phyloP scores from a whole-genome alignment of 1,284 basidiomycete genomes.

The Peniophora sp. region DNA sequence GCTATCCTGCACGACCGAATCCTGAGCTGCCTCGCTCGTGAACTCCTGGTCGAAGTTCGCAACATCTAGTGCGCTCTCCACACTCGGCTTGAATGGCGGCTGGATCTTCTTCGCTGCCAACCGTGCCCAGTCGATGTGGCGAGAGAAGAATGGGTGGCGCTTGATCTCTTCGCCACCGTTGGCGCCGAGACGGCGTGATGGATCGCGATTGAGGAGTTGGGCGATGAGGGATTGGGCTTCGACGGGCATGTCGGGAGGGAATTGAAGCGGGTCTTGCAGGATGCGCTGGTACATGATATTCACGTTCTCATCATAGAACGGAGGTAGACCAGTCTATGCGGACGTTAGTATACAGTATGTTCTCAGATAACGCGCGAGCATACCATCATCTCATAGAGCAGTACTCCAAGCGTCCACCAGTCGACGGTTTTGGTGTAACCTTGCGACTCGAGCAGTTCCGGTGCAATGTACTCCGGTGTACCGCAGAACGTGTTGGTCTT shows the following conservation, averaged over 20 bases:
- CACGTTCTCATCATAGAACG: conserved; percentile 98
- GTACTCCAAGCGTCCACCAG: conserved; percentile 98
- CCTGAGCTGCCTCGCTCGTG: conserved; percentile 86
- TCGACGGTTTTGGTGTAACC: conserved; percentile 99
- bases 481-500: conserved; percentile 99
- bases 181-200: conserved; percentile 76
- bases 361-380: conserved; percentile 10
- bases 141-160: conserved; percentile 91
- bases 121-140: conserved; percentile 88
- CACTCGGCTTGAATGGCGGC: conserved; percentile 96
- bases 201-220: conserved; percentile 85
- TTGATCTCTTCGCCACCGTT: conserved; percentile 97
- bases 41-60: conserved; percentile 95
- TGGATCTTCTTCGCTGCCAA: conserved; percentile 82
- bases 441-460: conserved; percentile 91
- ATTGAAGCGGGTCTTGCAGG: conserved; percentile 87
- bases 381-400: conserved; percentile 98
- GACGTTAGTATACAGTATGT: conserved; percentile 3
- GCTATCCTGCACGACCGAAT: conserved; percentile 90
- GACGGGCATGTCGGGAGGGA: conserved; percentile 83
- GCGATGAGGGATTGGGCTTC: conserved; percentile 90
- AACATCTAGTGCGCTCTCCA: conserved; percentile 78
- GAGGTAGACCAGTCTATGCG: conserved; percentile 82
- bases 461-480: conserved; percentile 97
- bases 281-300: conserved; percentile 99